Evolutionary conservation across 305 asterid species (phyloP), one percentile per base, ranked within the genome.

Genomic region (Fraxinus paxiana): DNA sequence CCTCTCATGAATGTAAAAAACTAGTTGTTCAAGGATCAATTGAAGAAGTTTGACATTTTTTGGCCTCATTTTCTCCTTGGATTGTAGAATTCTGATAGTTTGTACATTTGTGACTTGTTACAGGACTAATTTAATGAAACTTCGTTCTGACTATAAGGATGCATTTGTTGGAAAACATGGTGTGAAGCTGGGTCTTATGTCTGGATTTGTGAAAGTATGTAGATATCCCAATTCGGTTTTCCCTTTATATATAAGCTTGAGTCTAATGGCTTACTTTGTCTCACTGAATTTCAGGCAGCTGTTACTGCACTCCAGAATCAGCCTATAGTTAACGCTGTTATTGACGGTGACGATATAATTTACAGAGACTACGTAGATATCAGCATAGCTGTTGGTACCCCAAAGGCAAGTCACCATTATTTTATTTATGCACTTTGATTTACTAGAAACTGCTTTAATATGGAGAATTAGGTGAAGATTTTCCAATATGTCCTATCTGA

Each of bases 121-220:
- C 94, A 96, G 99, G 99, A 96, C 98, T 30, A 96, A 96, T 85
- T 89, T 96, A 87, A 96, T 94, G 99, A 93, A 94, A 85, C 97
- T 96, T 81, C 97, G 98, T 65, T 92, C 98, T 33, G 98, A 96
- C 72, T 96, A 94, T 90, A 96, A 94, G 89, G 98, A 96, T 81
- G 89, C 97, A 69, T 96, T 93, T 87, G 87, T 84, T 82, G 98
- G 92, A 87, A 96, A 96, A 84, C 99, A 96, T 83, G 99, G 99
- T 26, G 98, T 93, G 86, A 96, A 96, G 86, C 89, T 94, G 79
- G 99, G 99, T 18, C 87, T 96, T 31, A 96, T 96, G 99, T 96
- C 98, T 5, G 98, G 98, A 46, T 94, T 96, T 86, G 95, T 96
- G 54, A 96, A 96, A 84, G 99, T 92, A 87, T 8, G 90, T 78